These are phyloP conservation scores for Wickerhamiella occidentalis DNA, from an alignment of 805 yeast species.

Conservation along the genomic window DNA sequence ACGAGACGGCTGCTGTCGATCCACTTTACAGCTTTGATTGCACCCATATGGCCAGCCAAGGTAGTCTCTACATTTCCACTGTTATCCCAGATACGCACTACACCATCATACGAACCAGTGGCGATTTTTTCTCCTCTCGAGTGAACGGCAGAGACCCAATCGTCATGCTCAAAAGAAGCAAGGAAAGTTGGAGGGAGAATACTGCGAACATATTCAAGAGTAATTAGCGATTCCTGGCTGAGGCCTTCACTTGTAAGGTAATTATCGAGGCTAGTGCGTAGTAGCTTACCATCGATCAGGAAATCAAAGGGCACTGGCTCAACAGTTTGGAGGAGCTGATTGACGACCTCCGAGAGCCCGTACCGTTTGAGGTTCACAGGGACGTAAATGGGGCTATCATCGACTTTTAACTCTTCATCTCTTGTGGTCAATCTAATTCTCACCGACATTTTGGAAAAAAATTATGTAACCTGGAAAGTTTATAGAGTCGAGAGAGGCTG, in stretches of 20 bases:
- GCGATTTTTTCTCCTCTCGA: constrained; percentile 40
- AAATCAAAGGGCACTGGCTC: constrained; percentile 84
- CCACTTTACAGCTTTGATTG: constrained; percentile 75
- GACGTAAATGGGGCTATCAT: constrained; percentile 73
- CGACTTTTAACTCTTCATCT: constrained; percentile 60
- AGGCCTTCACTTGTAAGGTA: constrained; percentile 66
- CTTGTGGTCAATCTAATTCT: constrained; percentile 61
- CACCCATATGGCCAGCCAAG: constrained; percentile 76
- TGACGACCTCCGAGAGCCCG: constrained; percentile 90
- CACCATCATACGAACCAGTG: constrained; percentile 89
- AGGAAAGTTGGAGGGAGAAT: constrained; percentile 88
- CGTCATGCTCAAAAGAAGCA: constrained; percentile 82
- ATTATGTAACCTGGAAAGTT: constrained; percentile 5
- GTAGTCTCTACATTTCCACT: constrained; percentile 72
- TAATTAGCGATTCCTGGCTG: constrained; percentile 66
- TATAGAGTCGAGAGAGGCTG: not conserved
- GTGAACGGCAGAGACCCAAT: constrained; percentile 81
- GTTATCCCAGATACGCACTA: constrained; percentile 77
- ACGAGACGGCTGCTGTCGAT: constrained; percentile 62
- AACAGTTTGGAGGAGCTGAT: constrained; percentile 56
- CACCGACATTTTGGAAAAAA: constrained; percentile 11
- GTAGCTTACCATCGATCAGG: constrained; percentile 68
- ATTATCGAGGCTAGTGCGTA: constrained; percentile 68
- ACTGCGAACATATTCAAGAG: constrained; percentile 82
- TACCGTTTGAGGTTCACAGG: constrained; percentile 78